These are phyloP conservation scores for Takashimella koratensis DNA, from an alignment of 1,284 basidiomycete genomes.

Conservation along the genomic window DNA sequence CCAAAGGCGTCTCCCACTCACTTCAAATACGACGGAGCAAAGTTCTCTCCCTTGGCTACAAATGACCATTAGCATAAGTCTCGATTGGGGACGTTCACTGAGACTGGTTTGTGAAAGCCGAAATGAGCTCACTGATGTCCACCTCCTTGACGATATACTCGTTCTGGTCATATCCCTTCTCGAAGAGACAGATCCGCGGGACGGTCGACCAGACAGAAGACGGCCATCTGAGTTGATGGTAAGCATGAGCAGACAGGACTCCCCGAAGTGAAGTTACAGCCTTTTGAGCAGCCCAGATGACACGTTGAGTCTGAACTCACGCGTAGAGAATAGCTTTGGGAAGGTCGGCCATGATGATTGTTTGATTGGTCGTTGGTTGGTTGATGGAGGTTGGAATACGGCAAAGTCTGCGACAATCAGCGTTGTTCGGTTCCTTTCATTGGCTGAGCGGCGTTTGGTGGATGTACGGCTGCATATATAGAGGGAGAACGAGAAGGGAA, in stretches of 20 bases:
- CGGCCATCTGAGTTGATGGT: slow-evolving; percentile 37
- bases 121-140: slow-evolving; percentile 38
- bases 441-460: too few species aligned
- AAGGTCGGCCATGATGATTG: slow-evolving; percentile 17
- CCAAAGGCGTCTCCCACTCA: too few species aligned
- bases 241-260: too few species aligned
- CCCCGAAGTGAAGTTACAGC: too few species aligned
- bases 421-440: too few species aligned
- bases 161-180: slow-evolving; percentile 50
- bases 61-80: neutral
- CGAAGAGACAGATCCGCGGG: slow-evolving; percentile 44
- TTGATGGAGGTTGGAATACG: too few species aligned
- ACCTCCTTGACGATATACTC: slow-evolving; percentile 47
- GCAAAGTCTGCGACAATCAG: too few species aligned
- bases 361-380: neutral
- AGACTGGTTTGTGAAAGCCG: neutral
- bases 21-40: slow-evolving; percentile 48
- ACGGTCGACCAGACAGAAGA: slow-evolving; percentile 49
- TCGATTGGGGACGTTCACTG: neutral
- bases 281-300: too few species aligned
- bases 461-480: too few species aligned
- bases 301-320: slow-evolving; percentile 19
- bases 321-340: slow-evolving; percentile 48
- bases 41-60: slow-evolving; percentile 51
- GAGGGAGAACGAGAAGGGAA: too few species aligned